phyloP scores from a whole-genome alignment of 2,329 filamentous ascomycete genomes.

The Fusarium sambucinum region DNA sequence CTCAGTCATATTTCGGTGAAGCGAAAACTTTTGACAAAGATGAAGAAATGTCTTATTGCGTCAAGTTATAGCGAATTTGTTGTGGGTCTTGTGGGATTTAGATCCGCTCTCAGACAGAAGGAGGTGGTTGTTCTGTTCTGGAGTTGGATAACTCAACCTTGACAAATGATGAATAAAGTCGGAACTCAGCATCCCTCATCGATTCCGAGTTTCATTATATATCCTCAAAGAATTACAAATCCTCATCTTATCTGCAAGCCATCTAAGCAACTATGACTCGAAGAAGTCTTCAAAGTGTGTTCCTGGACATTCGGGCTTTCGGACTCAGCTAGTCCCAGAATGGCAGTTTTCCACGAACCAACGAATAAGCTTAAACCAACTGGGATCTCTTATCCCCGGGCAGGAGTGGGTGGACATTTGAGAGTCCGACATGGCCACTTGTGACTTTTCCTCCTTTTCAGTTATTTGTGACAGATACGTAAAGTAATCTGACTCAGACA shows the following conservation, averaged over 20 bases:
- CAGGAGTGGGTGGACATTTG: neutral
- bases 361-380: constrained; percentile 18
- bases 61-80: constrained; percentile 6
- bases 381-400: neutral
- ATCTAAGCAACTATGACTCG: neutral
- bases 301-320: neutral
- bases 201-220: neutral
- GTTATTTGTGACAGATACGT: too few species aligned
- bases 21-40: neutral
- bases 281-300: neutral
- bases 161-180: neutral
- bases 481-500: neutral
- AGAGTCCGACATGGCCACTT: neutral
- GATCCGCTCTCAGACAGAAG: neutral
- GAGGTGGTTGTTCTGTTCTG: neutral
- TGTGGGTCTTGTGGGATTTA: neutral
- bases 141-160: neutral
- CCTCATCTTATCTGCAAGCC: rapidly evolving
- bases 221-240: neutral
- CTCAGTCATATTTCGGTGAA: neutral
- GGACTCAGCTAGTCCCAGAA: constrained; percentile 3
- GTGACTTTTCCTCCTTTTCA: neutral
- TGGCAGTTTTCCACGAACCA: neutral
- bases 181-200: neutral
- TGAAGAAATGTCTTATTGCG: constrained; percentile 2